Base-by-base conservation (phyloP, 2,329 filamentous ascomycete genomes). In the Arthrobotrys entomopaga region DNA sequence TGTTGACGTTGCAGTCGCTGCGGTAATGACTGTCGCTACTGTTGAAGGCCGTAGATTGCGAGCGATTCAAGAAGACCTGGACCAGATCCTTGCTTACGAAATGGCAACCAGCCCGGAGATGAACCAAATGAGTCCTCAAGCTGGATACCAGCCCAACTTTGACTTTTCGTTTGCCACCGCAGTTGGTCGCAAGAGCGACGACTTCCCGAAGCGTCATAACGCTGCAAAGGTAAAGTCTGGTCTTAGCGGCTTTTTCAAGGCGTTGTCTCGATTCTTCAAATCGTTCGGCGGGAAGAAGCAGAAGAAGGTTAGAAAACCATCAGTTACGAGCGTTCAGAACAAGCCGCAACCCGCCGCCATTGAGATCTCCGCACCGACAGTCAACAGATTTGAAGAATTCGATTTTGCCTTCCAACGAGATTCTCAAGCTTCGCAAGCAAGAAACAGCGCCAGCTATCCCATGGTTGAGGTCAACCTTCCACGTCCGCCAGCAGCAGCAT, bases 1-100 rank as follows among this genome's bases (percentile, higher is more conserved):
- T 34, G 74, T 79, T 52, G 78, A 79, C 53, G 78, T 79, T 3
- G 77, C 76, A n/a, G 78, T 79, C 16, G 77, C 77, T 2, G 77
- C 78, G 0, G 67, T 79, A 1, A 59, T 79, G 10, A 77, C 78
- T 42, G 76, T 79, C 24, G 78, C 77, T 10, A 76, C 77, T 1
- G 77, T 79, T 10, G 78, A 79, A 57, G 77, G 78, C 3, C 72
- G 78, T 22, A 66, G 78, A 8, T 59, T 75, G 3, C 64, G 77
- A 26, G 71, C 65, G 15, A 75, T 75, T 40, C 71, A 75, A 49
- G 71, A 75, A 40, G 71, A 75, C 50, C 64, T 75, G n/a, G 71
- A 75, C 19, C 71, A 70, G 53, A 75, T 75, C 15, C 58, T 65
- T 22, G 71, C 71, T 6, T 75, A 75, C 24, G 71, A 75, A 59